These are phyloP conservation scores for Candida germanica DNA, from an alignment of 805 yeast species.

Conservation along the genomic window DNA sequence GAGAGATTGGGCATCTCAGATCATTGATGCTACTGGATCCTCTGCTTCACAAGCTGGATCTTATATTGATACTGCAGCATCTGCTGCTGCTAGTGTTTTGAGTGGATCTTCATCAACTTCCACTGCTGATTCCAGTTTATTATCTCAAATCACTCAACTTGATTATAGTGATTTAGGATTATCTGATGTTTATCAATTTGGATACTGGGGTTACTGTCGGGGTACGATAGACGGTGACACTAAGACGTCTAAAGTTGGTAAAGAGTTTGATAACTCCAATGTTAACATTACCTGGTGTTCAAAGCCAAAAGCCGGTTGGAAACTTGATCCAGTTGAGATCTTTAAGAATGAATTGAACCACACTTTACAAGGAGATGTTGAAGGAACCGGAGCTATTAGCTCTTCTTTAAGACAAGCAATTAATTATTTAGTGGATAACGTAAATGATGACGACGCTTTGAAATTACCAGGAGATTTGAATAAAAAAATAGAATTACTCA, in stretches of 20 bases:
- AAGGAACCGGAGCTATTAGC: slow-evolving; percentile 25
- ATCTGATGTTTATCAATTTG: slow-evolving; percentile 37
- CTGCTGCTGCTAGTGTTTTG: slow-evolving; percentile 2
- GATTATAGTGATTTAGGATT: slow-evolving; percentile 33
- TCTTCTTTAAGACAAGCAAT: slow-evolving; percentile 20
- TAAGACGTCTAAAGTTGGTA: slow-evolving; percentile 7
- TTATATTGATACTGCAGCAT: not conserved
- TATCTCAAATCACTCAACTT: slow-evolving; percentile 15
- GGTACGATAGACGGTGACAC: slow-evolving; percentile 19
- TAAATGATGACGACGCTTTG: slow-evolving; percentile 28
- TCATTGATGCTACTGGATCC: slow-evolving; percentile 11
- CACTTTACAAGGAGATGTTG: slow-evolving; percentile 20
- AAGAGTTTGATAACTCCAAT: slow-evolving; percentile 26
- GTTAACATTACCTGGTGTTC: slow-evolving; percentile 49
- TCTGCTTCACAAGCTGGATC: not conserved
- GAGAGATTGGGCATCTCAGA: slow-evolving; percentile 15
- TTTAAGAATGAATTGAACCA: slow-evolving; percentile 31
- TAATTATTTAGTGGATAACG: slow-evolving; percentile 19
- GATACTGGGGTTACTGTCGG: slow-evolving; percentile 45
- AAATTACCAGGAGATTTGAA: slow-evolving; percentile 54
- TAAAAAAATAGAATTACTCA: slow-evolving; percentile 42
- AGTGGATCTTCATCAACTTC: slow-evolving; percentile 10
- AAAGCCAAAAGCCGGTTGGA: slow-evolving; percentile 51
- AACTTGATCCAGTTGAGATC: slow-evolving; percentile 49
- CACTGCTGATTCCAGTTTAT: slow-evolving; percentile 1